These are phyloP conservation scores for Mycena pura DNA, from an alignment of 768 basidiomycete species.

Conservation along the genomic window DNA sequence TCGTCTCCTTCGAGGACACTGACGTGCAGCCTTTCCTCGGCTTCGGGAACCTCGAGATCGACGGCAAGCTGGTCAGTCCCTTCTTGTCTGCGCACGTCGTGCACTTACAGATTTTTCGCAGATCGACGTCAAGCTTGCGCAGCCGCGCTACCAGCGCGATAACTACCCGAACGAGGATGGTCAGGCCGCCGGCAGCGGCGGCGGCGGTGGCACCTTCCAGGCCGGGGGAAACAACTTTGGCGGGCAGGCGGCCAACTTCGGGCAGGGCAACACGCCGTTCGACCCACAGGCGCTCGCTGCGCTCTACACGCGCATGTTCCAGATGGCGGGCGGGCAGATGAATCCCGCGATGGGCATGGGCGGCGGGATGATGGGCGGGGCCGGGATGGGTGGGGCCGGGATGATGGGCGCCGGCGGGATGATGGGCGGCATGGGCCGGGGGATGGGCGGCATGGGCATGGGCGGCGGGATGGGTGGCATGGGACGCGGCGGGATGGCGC, in stretches of 20 bases:
- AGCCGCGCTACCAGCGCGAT: constrained; percentile 85
- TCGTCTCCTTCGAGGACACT: constrained; percentile 95
- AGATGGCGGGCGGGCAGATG: constrained; percentile 70
- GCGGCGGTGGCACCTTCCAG: constrained; percentile 47
- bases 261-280: constrained; percentile 68
- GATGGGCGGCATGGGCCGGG: constrained; percentile 45
- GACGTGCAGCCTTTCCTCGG: constrained; percentile 89
- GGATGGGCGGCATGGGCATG: constrained; percentile 47
- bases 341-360: constrained; percentile 58
- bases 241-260: constrained; percentile 30
- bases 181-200: constrained; percentile 37
- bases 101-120: constrained; percentile 35
- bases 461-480: constrained; percentile 46
- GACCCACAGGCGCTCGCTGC: constrained; percentile 93
- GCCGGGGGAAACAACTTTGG: constrained; percentile 49
- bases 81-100: background rate
- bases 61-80: constrained; percentile 86
- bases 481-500: constrained; percentile 42
- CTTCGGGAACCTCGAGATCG: constrained; percentile 88
- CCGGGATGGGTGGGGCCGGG: constrained; percentile 46
- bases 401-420: constrained; percentile 22
- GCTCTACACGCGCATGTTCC: constrained; percentile 96
- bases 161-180: constrained; percentile 60
- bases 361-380: constrained; percentile 50
- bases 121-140: constrained; percentile 98